phyloP scores from a whole-genome alignment of 257 asterid species.

The Ehretia macrophylla region DNA sequence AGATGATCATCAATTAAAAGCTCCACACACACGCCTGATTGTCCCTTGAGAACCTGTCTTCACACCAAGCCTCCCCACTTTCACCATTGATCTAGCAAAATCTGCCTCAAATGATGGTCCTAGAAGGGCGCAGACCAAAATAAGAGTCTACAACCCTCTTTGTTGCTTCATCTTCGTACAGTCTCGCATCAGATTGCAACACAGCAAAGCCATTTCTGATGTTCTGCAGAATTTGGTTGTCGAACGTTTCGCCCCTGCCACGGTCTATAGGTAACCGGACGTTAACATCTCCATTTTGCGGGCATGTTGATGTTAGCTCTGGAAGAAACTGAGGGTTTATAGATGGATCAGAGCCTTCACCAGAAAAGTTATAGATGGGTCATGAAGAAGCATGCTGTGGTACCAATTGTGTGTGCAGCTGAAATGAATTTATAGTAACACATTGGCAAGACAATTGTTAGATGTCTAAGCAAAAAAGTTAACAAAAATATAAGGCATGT shows the following conservation, averaged over 20 bases:
- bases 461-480: background rate
- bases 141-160: constrained; percentile 65
- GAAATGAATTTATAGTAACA: constrained; percentile 2
- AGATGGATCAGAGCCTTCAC: constrained; percentile 66
- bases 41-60: constrained; percentile 55
- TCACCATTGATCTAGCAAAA: constrained; percentile 58
- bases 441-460: background rate
- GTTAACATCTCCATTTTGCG: constrained; percentile 39
- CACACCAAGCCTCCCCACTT: constrained; percentile 75
- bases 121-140: constrained; percentile 33
- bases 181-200: constrained; percentile 59
- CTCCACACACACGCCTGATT: constrained; percentile 58
- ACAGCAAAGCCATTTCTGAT: constrained; percentile 70
- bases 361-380: constrained; percentile 45
- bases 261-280: constrained; percentile 59
- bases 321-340: constrained; percentile 55
- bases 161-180: constrained; percentile 55
- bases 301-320: constrained; percentile 55
- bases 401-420: constrained; percentile 88
- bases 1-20: constrained; percentile 28
- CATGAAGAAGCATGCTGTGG: constrained; percentile 96
- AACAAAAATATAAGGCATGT: background rate
- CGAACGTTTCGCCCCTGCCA: constrained; percentile 48
- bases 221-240: constrained; percentile 48
- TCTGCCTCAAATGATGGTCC: constrained; percentile 65